Evolutionary conservation across 73 alveolate genomes (phyloP), one percentile per base, ranked within the genome.

Genomic region (Symbiodinium pilosum): DNA sequence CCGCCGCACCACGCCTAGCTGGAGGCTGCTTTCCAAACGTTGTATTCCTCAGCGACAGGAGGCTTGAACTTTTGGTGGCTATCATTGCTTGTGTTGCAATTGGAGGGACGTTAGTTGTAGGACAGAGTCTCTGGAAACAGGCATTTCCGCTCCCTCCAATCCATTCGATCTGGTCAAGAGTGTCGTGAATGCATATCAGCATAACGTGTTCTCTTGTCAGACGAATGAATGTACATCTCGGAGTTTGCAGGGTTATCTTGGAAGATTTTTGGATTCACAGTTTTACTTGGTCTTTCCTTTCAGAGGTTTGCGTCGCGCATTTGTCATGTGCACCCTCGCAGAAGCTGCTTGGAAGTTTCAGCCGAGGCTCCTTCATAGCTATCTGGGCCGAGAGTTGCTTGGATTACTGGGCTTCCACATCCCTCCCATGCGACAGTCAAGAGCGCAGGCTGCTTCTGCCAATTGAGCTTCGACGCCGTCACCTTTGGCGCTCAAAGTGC

Each of bases 401-500:
- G 85, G 85, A 42, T 64, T 64, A 38, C 30, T n/a, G 24, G 30
- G 81, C 21, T 47, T 47, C 59, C n/a, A n/a, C n/a, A n/a, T n/a
- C n/a, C n/a, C n/a, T n/a, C n/a, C n/a, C 6, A 14, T 47, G 59
- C 6, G 59, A 6, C 59, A 47, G 14, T 47, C 21, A 47, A 47
- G 14, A 47, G 14, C 14, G 59, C 24, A 91, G 97, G 98, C 98
- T 77, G 43, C 68, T 93, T 20, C 68, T 93, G n/a, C 98, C 98
- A 64, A 93, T 89, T 2, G 93, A 77, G 64, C 92, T 93, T 26
- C 98, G 98, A 21, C 98, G 98, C 26, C 91, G 98, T 39, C 84
- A 44, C 34, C 98, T 93, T 47, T 93, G 98, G 98, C 98, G 98
- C 83, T 93, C 98, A 75, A 93, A 93, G 68, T 73, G 93, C 93